Evolutionary conservation across 768 basidiomycete species (phyloP), one percentile per base, ranked within the genome.

Genomic region (Lactarius indigo): DNA sequence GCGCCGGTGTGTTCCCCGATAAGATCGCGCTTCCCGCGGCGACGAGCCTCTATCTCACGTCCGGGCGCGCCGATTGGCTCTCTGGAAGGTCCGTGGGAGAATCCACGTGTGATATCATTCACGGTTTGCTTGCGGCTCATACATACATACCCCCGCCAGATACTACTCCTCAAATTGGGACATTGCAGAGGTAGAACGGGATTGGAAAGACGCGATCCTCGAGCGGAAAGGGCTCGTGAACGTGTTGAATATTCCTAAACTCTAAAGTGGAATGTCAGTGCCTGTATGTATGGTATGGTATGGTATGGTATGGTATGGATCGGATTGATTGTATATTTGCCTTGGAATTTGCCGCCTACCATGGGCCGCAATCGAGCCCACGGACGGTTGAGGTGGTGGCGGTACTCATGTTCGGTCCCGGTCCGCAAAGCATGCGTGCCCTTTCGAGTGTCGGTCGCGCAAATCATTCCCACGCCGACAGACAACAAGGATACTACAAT

Each of bases 71-170:
- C 10, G 54, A 60, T 18, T 68, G 64, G 59, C 44, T 68, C n/a
- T 59, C 54, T 31, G 64, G 59, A 50, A 58, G 66, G 66, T 64
- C 28, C 41, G 64, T 65, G 20, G 42, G n/a, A n/a, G n/a, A n/a
- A n/a, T n/a, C n/a, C n/a, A n/a, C n/a, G n/a, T n/a, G n/a, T n/a
- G n/a, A n/a, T n/a, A n/a, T n/a, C n/a, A n/a, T n/a, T n/a, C 42
- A 8, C 8, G 42, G 33, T 33, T 33, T 33, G 33, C 33, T 33
- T 33, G 33, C 33, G 33, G 10, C 42, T 20, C 42, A 20, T 9
- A 8, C 42, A 17, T 7, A 33, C 3, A 3, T 33, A 33, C 31
- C 31, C 12, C 42, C 9, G 7, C 42, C 20, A 44, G 59, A 28
- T 65, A 44, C 10, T 65, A 20, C 30, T 61, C 59, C 35, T 4